Base-by-base conservation (phyloP, 108 stramenopile genomes). In the Epithemia pelagica region DNA sequence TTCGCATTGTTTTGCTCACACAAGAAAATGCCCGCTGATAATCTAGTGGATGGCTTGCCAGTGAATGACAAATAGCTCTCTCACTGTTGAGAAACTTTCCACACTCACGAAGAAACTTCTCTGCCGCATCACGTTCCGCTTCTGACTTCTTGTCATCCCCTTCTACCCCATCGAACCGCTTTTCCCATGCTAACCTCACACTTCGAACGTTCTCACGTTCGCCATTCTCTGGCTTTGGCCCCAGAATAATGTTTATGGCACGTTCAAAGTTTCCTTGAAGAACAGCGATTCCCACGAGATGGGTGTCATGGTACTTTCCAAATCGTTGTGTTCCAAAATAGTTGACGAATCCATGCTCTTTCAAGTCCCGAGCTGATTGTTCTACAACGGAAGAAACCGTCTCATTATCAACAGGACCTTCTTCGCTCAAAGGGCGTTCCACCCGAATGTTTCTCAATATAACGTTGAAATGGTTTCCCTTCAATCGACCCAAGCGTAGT, bases 291-390 rank as follows among this genome's bases (percentile, higher is more conserved):
- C 95, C 95, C 28, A 87, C 89, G 25, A 78, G 57, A 74, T 94
- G 92, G 19, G 92, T 92, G 67, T 92, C 92, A 62, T 82, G 46
- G 57, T 72, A 87, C 66, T 92, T 94, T 56, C 95, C 95, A 80
- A 96, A 96, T 60, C 95, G 74, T 70, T 96, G 95, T 77, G 90
- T 88, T n/a, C 95, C 95, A 82, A 89, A 96, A 77, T 96, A 94
- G 67, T 96, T 96, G 64, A 96, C 82, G 67, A 96, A 96, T 21
- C 95, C 95, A 62, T 66, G 25, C 22, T 84, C 32, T 53, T 80
- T 68, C 54, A 90, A 66, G 22, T 72, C 64, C 22, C 63, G 28
- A 0, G 82, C 92, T 0, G 92, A 89, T 24, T 64, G 56, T 64
- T 77, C 75, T 58, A 86, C 52, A 52, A 52, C 67, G 52, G 74